A percentile compares a stretch with the other conserved stretches of the same genome.
These are phyloP conservation scores for Colletotrichum salicis DNA, from an alignment of 2,329 filamentous ascomycete genomes.

Conservation along the genomic window DNA sequence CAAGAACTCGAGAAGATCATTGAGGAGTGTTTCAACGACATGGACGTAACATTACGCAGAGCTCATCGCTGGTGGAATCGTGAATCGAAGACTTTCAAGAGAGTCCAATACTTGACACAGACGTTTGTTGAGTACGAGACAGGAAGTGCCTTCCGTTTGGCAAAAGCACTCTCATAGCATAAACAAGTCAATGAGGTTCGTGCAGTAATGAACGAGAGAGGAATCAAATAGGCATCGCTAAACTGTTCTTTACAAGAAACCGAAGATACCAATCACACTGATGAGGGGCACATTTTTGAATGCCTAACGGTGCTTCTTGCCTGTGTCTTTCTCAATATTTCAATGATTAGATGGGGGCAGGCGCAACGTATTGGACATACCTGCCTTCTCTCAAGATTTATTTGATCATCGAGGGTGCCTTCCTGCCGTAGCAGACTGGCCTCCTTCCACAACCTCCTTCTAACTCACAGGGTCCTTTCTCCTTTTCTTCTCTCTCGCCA, in stretches of 20 bases:
- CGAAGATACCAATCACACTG: not conserved
- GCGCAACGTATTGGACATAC: not conserved
- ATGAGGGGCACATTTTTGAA: not conserved
- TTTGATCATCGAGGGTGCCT: not conserved
- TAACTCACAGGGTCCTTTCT: not conserved
- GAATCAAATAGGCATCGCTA: not conserved
- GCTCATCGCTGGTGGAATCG: constrained; percentile 9
- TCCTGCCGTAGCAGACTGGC: not conserved
- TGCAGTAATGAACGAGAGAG: not conserved
- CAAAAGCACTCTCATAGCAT: not conserved
- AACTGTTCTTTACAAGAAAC: not conserved
- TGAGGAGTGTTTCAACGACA: not conserved
- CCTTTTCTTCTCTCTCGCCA: not conserved
- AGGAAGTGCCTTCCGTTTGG: not conserved
- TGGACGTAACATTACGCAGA: not conserved
- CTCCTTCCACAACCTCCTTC: not conserved
- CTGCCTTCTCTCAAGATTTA: not conserved
- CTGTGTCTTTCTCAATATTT: not conserved
- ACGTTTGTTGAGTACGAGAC: not conserved
- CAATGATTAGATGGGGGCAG: not conserved
- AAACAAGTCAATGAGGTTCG: too few relatives aligned
- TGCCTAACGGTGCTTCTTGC: not conserved
- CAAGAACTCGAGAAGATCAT: not conserved
- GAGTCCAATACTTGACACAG: not conserved
- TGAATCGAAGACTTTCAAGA: not conserved